Percentiles rank a stretch among this genome's conserved stretches.
phyloP scores from a whole-genome alignment of 2,329 filamentous ascomycete genomes.

The Fusarium proliferatum region DNA sequence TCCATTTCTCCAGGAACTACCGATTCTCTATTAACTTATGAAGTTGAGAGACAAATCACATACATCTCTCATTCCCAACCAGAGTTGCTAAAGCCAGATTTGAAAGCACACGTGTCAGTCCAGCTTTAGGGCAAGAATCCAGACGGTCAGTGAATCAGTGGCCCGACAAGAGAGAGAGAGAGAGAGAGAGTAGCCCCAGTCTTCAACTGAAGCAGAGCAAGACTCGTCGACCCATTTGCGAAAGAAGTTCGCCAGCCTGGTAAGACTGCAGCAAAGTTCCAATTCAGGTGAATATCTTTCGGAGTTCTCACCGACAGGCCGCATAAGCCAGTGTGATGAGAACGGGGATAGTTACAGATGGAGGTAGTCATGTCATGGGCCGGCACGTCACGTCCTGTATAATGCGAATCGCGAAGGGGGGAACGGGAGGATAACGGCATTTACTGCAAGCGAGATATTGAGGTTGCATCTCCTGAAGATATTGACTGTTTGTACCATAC shows the following conservation, averaged over 20 bases:
- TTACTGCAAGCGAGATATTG: slow-evolving; percentile 12
- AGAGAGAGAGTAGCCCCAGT: background rate
- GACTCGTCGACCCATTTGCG: background rate
- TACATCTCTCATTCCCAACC: background rate
- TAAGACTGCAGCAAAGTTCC: too few species aligned
- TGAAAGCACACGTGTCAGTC: background rate
- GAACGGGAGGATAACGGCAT: slow-evolving; percentile 27
- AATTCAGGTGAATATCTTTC: too few species aligned
- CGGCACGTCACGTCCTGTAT: slow-evolving; percentile 11
- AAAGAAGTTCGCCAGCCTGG: background rate
- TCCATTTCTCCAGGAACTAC: background rate
- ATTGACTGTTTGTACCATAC: background rate
- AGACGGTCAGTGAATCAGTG: background rate
- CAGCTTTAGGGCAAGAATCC: too few species aligned
- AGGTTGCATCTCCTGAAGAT: background rate
- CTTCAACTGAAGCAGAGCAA: background rate
- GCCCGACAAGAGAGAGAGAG: background rate
- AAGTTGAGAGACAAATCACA: background rate
- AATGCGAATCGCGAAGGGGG: slow-evolving; percentile 10
- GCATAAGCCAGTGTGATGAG: background rate
- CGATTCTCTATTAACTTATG: background rate
- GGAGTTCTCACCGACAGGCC: background rate
- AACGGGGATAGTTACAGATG: slow-evolving; percentile 5
- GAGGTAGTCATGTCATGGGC: slow-evolving; percentile 4
- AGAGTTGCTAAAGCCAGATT: background rate